Conservation (phyloP, 176 grass and related monocot genomes). For the Hordeum marinum region DNA sequence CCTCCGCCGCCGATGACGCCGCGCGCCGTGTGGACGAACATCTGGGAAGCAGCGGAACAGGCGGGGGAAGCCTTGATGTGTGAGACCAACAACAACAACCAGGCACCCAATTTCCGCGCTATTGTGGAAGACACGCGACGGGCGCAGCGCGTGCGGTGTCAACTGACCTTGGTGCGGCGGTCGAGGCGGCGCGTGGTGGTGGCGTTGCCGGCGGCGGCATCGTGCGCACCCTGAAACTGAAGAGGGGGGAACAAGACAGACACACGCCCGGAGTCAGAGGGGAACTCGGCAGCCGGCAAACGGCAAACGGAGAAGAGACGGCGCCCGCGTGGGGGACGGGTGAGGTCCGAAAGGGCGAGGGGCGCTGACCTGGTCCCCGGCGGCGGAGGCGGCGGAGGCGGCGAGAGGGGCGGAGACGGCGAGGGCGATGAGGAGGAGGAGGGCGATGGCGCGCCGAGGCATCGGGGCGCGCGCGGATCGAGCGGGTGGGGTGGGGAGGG, state of each 20-base stretch:
- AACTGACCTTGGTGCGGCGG: constrained; percentile 49
- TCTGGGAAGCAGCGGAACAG: neutral
- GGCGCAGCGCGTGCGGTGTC: neutral
- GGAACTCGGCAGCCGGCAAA: neutral
- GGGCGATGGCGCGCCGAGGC: neutral
- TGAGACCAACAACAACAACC: neutral
- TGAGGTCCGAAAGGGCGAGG: neutral
- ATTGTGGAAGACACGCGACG: too few species aligned
- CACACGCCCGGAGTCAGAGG: neutral
- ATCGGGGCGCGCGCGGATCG: neutral
- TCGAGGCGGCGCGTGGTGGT: constrained; percentile 22
- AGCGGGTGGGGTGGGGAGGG: neutral
- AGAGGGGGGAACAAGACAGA: neutral
- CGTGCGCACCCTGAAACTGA: neutral
- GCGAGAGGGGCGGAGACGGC: neutral
- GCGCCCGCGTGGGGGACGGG: neutral
- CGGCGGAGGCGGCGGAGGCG: constrained; percentile 3
- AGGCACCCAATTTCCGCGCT: too few species aligned
- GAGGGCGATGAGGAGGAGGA: neutral
- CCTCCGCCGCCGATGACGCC: neutral
- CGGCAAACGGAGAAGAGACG: neutral
- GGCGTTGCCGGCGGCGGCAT: neutral
- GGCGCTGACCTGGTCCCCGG: constrained; percentile 32
- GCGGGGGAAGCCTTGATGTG: neutral
- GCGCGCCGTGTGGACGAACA: constrained; percentile 27